Conservation (phyloP, 1,139 yeast species). For the Scheffersomyces titani region DNA sequence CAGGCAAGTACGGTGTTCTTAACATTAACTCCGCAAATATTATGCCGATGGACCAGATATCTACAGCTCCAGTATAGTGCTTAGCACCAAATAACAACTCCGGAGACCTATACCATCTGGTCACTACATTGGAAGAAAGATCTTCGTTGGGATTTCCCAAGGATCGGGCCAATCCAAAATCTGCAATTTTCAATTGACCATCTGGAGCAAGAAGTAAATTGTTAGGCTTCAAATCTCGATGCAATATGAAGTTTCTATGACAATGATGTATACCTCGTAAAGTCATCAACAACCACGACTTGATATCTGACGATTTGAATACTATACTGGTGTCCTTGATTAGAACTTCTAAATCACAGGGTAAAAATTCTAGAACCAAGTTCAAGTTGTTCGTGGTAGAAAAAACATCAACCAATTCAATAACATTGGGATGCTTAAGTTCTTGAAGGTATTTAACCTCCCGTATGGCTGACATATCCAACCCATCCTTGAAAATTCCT, state of each 20-base stretch:
- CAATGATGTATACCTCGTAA: constrained; percentile 93
- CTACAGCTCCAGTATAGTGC: constrained; percentile 86
- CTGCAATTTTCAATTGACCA: constrained; percentile 90
- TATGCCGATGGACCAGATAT: constrained; percentile 92
- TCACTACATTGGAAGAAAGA: constrained; percentile 90
- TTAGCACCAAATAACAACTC: constrained; percentile 87
- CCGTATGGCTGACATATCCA: constrained; percentile 95
- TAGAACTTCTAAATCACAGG: constrained; percentile 87
- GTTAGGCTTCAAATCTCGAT: constrained; percentile 86
- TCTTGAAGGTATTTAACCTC: constrained; percentile 95
- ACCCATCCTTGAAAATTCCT: constrained; percentile 91
- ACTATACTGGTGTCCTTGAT: constrained; percentile 78
- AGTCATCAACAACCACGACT: constrained; percentile 93
- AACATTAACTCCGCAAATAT: constrained; percentile 97
- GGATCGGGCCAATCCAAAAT: constrained; percentile 92
- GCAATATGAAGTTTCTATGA: constrained; percentile 86
- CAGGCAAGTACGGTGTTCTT: constrained; percentile 92
- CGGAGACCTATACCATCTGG: constrained; percentile 97
- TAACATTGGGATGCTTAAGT: constrained; percentile 77
- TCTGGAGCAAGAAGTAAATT: constrained; percentile 80
- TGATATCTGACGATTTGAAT: constrained; percentile 85
- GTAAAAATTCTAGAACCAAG: constrained; percentile 85
- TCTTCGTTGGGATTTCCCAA: constrained; percentile 78
- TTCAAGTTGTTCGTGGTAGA: constrained; percentile 73
- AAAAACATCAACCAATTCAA: constrained; percentile 85